These are phyloP conservation scores for Colletotrichum costaricense DNA, from an alignment of 2,329 filamentous ascomycete genomes.

Conservation along the genomic window DNA sequence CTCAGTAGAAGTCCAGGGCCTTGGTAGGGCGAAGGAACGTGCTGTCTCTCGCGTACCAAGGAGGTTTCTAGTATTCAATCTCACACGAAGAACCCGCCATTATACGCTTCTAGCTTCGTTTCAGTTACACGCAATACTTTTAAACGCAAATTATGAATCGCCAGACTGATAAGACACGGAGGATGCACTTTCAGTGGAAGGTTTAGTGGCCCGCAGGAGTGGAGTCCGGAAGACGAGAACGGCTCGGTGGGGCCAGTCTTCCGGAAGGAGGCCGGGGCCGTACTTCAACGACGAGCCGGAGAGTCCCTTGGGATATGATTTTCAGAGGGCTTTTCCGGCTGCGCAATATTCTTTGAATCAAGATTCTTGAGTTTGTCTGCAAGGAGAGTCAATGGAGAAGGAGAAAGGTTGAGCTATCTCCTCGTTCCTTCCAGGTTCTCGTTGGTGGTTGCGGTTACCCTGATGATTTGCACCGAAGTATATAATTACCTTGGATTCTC, in stretches of 20 bases:
- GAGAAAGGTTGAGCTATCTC: neutral
- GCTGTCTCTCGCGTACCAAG: neutral
- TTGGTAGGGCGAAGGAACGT: no score
- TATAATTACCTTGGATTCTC: neutral
- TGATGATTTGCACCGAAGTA: neutral
- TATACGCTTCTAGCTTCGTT: neutral
- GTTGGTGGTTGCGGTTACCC: neutral
- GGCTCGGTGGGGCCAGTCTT: neutral
- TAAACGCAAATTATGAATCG: fast-evolving
- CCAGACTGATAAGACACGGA: neutral
- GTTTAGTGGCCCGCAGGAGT: neutral
- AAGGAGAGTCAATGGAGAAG: neutral
- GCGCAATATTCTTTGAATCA: no score
- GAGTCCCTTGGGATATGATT: neutral
- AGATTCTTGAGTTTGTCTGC: fast-evolving
- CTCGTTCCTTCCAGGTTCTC: neutral
- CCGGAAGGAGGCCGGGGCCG: neutral
- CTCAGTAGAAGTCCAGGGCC: no score
- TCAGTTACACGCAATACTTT: neutral
- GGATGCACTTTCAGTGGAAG: neutral
- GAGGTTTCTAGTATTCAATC: neutral
- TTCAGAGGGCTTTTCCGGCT: no score
- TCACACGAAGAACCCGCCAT: neutral
- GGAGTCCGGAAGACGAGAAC: neutral
- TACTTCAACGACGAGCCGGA: neutral